Base-by-base conservation (phyloP, 192 early-diverging fungal genomes). In the Allomyces javanicus region DNA sequence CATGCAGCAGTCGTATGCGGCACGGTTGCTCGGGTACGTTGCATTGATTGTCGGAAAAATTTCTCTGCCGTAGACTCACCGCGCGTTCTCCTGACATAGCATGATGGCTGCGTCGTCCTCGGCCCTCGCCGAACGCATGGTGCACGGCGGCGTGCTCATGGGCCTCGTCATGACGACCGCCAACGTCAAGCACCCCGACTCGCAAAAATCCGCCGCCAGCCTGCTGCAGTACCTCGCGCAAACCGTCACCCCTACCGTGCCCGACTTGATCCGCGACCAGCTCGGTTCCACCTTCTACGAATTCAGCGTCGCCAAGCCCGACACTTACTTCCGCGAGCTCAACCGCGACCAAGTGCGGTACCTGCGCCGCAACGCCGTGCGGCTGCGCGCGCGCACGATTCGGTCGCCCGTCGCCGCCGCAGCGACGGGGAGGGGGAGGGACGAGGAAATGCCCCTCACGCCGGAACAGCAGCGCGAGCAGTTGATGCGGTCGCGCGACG, bases 201-300 rank as follows among this genome's bases (percentile, higher is more conserved):
- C 79, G 63, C 83, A 84, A 64, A 73, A 73, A 25, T 80, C 81
- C 66, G 81, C 83, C 5, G 69, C 81, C 1, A 77, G 68, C 62
- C 72, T 74, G 6, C 70, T 82, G 50, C 65, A 78, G 71, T 81
- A 72, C 61, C 64, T 84, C 44, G 73, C 78, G 1, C 74, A 74
- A 25, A 69, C 66, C 24, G 79, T 79, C 65, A n/a, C n/a, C 67
- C 73, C 14, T 72, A 75, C 33, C 78, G 81, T 14, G 73, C 71
- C 1, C 1, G 62, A 69, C 4, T 72, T 77, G 9, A 66, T 84
- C 25, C 67, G 69, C 17, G 71, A 74, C 25, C 67, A 79, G 66
- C 83, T 84, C 81, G 83, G 83, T 5, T 58, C 74, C 25, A 84
- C 81, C 71, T 84, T 84, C 67, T 78, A 80, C 67, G 83, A 83